Conservation (phyloP, 441 rosid species). For the Populus tomentosa region DNA sequence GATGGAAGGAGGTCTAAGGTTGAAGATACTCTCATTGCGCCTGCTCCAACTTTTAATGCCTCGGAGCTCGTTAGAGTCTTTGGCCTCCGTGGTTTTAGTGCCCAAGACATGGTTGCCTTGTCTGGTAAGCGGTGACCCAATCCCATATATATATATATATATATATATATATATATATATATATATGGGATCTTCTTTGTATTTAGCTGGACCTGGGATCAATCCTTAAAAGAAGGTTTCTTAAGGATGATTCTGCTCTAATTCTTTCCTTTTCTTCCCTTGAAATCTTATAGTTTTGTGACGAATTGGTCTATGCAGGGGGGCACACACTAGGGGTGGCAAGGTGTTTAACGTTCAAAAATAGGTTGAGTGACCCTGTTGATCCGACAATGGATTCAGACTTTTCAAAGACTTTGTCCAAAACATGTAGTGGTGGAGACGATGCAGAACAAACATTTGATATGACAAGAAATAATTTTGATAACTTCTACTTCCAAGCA, state of each 20-base stretch:
- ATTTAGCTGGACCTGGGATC: no score
- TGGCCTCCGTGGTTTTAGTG: conserved; percentile 65
- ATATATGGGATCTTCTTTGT: not conserved
- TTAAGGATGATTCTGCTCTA: not conserved
- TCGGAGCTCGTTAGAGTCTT: conserved; percentile 55
- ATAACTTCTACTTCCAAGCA: conserved; percentile 55
- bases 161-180: no score
- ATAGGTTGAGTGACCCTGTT: conserved; percentile 31
- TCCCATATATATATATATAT: not conserved
- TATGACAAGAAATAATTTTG: conserved; percentile 51
- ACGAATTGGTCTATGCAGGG: conserved; percentile 31
- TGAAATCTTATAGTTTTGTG: not conserved
- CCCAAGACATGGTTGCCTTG: conserved; percentile 81
- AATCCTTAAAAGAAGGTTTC: not conserved
- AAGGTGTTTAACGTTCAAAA: conserved; percentile 74
- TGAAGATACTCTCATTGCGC: conserved; percentile 75
- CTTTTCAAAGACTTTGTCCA: conserved; percentile 53
- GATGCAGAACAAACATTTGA: conserved; percentile 74
- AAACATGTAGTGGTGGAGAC: conserved; percentile 76
- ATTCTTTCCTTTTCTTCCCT: not conserved
- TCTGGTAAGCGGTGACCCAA: conserved; percentile 42
- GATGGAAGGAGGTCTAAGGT: conserved; percentile 87
- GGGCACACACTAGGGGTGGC: conserved; percentile 94
- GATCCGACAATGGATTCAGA: conserved; percentile 48
- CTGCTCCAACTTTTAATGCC: conserved; percentile 66